Conservation (phyloP, 2,329 filamentous ascomycete species). For the Helicocarpus griseus region DNA sequence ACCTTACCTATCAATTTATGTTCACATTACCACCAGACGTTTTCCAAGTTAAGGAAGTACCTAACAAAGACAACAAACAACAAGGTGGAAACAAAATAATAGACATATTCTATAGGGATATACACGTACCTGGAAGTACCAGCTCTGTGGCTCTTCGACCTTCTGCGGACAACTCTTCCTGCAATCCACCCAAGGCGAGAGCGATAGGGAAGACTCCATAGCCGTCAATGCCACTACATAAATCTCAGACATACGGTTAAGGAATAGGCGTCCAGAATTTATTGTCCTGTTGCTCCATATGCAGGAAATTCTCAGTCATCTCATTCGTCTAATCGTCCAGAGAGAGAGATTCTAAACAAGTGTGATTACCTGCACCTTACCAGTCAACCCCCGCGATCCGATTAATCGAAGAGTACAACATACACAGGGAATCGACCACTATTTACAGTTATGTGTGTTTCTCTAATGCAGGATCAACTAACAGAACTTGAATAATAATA, state of each 20-base stretch:
- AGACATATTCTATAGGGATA: neutral
- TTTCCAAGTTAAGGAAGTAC: neutral
- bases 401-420: too few species aligned
- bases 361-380: too few species aligned
- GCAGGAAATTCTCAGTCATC: too few species aligned
- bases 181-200: neutral
- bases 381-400: too few species aligned
- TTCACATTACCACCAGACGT: neutral
- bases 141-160: neutral
- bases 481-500: too few species aligned
- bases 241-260: neutral
- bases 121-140: neutral
- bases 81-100: neutral
- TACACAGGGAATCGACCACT: too few species aligned
- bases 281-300: neutral
- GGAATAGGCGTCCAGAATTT: neutral
- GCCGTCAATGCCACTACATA: neutral
- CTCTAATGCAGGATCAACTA: too few species aligned
- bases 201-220: neutral
- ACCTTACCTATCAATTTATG: neutral
- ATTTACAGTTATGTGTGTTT: too few species aligned
- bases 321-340: too few species aligned
- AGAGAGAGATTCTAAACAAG: too few species aligned
- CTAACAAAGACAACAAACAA: neutral
- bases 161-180: neutral